A percentile compares a stretch with the other conserved stretches of the same genome.
These are phyloP conservation scores for Neoboletus magnificus DNA, from an alignment of 768 basidiomycete genomes.

Conservation along the genomic window DNA sequence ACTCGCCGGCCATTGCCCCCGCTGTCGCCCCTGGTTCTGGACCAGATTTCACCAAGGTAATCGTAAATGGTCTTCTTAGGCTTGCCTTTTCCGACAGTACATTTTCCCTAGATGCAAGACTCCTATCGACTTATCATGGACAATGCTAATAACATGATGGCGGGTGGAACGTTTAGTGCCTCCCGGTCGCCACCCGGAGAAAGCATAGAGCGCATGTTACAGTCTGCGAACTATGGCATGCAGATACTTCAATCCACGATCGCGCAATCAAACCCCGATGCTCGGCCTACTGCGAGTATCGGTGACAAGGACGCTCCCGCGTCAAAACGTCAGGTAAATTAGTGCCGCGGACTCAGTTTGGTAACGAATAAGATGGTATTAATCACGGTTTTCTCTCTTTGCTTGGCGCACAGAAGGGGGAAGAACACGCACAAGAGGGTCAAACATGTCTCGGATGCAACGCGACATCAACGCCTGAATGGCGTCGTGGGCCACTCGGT, in stretches of 20 bases:
- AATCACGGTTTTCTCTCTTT: constrained; percentile 18
- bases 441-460: constrained; percentile 80
- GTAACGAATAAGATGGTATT: constrained; percentile 27
- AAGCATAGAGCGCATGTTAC: constrained; percentile 42
- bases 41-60: constrained; percentile 44
- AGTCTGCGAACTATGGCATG: constrained; percentile 40
- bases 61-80: background rate
- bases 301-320: constrained; percentile 31
- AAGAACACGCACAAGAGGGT: constrained; percentile 50
- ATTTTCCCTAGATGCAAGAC: constrained; percentile 37
- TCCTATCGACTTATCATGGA: constrained; percentile 45
- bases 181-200: constrained; percentile 29
- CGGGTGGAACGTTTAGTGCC: constrained; percentile 19
- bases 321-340: constrained; percentile 35
- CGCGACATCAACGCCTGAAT: constrained; percentile 85
- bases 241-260: constrained; percentile 31
- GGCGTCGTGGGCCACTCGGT: constrained; percentile 83
- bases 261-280: constrained; percentile 28
- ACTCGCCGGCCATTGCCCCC: constrained; percentile 27
- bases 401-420: constrained; percentile 31
- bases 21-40: constrained; percentile 26
- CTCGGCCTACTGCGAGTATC: constrained; percentile 18
- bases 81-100: constrained; percentile 11
- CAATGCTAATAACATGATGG: constrained; percentile 31
- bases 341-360: constrained; percentile 27